These are phyloP conservation scores for Schizochytrium sp. DNA, from an alignment of 108 stramenopile species.

Conservation along the genomic window DNA sequence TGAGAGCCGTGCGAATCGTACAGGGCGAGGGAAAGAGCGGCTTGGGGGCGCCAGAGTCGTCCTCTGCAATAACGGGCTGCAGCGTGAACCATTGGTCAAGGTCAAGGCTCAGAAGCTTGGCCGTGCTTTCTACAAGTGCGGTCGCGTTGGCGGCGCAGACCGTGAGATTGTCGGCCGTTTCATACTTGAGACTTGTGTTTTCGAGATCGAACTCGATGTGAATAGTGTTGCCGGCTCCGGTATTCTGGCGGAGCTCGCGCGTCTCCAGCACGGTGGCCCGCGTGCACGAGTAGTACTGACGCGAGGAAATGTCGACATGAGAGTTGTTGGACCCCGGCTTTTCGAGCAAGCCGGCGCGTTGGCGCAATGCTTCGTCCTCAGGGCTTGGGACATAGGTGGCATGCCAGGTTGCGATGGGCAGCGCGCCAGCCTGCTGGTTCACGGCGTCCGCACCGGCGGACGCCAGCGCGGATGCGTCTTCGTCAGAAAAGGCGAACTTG, in stretches of 20 bases:
- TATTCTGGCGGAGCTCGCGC: conserved; percentile 64
- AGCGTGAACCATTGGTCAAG: conserved; percentile 35
- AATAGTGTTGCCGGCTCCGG: conserved; percentile 64
- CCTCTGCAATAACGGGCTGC: background rate
- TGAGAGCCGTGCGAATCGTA: conserved; percentile 72
- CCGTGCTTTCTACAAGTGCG: conserved; percentile 61
- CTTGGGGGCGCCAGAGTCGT: conserved; percentile 29
- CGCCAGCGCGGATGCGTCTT: background rate
- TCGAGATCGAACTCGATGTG: conserved; percentile 85
- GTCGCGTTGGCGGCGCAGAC: conserved; percentile 72
- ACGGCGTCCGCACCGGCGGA: background rate
- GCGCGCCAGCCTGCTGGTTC: background rate
- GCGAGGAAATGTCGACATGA: conserved; percentile 50
- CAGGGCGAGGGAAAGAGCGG: conserved; percentile 82
- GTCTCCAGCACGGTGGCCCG: conserved; percentile 59
- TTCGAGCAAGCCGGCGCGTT: background rate
- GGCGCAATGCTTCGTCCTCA: background rate
- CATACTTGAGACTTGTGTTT: conserved; percentile 57
- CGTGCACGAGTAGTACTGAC: conserved; percentile 63
- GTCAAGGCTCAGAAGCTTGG: conserved; percentile 34
- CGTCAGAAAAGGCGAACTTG: background rate
- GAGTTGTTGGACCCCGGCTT: background rate
- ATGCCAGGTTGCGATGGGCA: background rate
- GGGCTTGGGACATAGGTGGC: background rate
- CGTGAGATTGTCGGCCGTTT: conserved; percentile 90